A percentile compares a stretch with the other conserved stretches of the same genome.
Conservation (phyloP, 2,329 filamentous ascomycete species). For the Cladosporium velox region DNA sequence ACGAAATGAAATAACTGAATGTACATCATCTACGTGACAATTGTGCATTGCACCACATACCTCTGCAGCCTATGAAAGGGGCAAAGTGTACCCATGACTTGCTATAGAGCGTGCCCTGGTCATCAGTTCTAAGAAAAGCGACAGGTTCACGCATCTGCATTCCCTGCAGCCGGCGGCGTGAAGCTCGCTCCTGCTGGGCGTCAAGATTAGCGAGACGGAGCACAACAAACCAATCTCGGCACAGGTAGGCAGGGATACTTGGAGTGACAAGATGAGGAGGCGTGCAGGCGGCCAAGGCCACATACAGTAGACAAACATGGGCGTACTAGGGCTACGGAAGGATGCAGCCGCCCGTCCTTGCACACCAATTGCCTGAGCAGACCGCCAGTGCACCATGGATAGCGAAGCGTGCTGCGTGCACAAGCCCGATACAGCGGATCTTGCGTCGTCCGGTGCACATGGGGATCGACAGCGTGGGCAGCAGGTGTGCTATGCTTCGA, state of each 20-base stretch:
- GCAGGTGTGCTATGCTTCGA: slow-evolving; percentile 12
- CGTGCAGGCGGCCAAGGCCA: slow-evolving; percentile 9
- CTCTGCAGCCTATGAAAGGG: not conserved
- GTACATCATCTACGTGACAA: not conserved
- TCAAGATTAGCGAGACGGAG: slow-evolving; percentile 18
- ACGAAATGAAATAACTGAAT: not conserved
- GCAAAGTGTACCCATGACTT: not conserved
- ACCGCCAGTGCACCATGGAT: not conserved
- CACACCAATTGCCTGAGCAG: not conserved
- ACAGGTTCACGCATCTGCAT: not conserved
- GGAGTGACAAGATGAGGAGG: slow-evolving; percentile 6
- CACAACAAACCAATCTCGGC: slow-evolving; percentile 3
- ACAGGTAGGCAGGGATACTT: not conserved
- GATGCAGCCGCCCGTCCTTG: not conserved
- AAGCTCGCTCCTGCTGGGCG: slow-evolving; percentile 1
- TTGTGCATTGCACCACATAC: not conserved
- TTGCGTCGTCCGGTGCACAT: slow-evolving; percentile 11
- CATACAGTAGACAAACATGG: not conserved
- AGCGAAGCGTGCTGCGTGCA: not conserved
- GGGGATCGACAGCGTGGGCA: slow-evolving; percentile 18
- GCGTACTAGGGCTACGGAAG: slow-evolving; percentile 15
- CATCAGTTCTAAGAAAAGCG: slow-evolving; percentile 12
- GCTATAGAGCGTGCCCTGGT: not conserved
- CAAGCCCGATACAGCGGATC: slow-evolving; percentile 5
- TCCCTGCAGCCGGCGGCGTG: not conserved